A percentile compares a stretch with the other conserved stretches of the same genome.
phyloP scores from a whole-genome alignment of 1,284 basidiomycete species.

The Athelia sp. region DNA sequence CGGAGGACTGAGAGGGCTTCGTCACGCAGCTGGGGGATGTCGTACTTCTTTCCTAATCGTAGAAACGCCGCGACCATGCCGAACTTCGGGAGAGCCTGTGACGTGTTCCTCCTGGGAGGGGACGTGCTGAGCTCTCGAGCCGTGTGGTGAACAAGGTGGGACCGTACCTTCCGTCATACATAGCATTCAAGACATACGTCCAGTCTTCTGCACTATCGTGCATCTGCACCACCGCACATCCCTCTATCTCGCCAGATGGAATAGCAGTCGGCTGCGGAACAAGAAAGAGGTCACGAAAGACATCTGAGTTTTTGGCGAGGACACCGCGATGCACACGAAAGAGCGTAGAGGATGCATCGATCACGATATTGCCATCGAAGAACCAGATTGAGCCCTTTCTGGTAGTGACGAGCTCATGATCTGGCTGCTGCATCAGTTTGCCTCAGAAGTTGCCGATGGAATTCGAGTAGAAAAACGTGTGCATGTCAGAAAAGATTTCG shows the following conservation, averaged over 20 bases:
- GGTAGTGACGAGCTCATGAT: no score
- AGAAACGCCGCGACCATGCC: slow-evolving; percentile 1
- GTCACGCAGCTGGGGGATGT: not conserved
- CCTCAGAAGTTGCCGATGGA: no score
- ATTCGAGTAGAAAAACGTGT: no score
- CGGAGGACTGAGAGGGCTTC: not conserved
- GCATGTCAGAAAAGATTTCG: no score
- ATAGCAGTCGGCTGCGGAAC: not conserved
- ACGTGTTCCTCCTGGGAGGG: not conserved
- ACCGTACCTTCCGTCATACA: not conserved
- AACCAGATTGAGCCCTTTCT: not conserved
- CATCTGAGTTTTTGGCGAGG: not conserved
- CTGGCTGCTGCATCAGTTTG: no score
- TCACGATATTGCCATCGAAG: not conserved
- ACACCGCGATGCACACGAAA: not conserved
- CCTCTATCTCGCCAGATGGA: not conserved
- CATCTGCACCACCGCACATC: not conserved
- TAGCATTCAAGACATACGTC: not conserved
- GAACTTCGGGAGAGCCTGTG: not conserved
- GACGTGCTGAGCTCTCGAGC: not conserved
- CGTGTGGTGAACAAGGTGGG: not conserved
- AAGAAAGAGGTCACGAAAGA: not conserved
- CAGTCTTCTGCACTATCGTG: not conserved
- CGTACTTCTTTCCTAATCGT: slow-evolving; percentile 1
- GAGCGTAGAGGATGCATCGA: not conserved